phyloP scores from a whole-genome alignment of 2,329 filamentous ascomycete genomes.

The Fusarium compactum region DNA sequence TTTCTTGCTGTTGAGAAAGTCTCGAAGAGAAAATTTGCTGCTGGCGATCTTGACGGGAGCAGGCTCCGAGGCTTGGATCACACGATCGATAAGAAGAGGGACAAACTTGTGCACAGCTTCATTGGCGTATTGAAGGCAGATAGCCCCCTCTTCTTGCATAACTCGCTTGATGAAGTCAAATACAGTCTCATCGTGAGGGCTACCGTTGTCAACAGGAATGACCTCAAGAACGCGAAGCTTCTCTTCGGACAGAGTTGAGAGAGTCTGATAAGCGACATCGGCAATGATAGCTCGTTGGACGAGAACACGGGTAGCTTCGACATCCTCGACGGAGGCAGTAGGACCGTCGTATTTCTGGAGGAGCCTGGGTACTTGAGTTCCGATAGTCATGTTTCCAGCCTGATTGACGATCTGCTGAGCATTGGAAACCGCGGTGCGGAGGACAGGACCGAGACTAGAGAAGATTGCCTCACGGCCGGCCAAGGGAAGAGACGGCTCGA shows the following conservation, averaged over 20 bases:
- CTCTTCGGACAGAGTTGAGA: slow-evolving; percentile 8
- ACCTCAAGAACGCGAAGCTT: slow-evolving; percentile 18
- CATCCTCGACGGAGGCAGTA: background rate
- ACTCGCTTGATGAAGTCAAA: slow-evolving; percentile 34
- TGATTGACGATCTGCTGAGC: slow-evolving; percentile 13
- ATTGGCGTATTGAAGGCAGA: slow-evolving; percentile 17
- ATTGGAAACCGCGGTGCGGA: slow-evolving; percentile 10
- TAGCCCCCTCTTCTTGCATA: slow-evolving; percentile 13
- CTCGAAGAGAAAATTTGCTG: slow-evolving; percentile 20
- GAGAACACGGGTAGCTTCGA: slow-evolving; percentile 20
- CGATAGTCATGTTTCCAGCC: background rate
- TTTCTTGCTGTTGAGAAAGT: slow-evolving; percentile 11
- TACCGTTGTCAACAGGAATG: background rate
- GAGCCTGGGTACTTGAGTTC: slow-evolving; percentile 1
- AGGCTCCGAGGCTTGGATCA: background rate
- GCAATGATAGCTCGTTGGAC: slow-evolving; percentile 35
- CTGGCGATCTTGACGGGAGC: background rate
- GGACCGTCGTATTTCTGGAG: background rate
- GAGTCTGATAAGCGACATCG: slow-evolving; percentile 29
- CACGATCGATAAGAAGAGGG: slow-evolving; percentile 10
- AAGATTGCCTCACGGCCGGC: slow-evolving; percentile 22
- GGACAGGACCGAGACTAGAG: slow-evolving; percentile 26
- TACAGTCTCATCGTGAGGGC: background rate
- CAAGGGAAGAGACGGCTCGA: slow-evolving; percentile 25
- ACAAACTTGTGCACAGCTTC: slow-evolving; percentile 26